Percentiles rank a stretch among this genome's conserved stretches.
phyloP scores from a whole-genome alignment of 305 asterid species.

The Withania somnifera region DNA sequence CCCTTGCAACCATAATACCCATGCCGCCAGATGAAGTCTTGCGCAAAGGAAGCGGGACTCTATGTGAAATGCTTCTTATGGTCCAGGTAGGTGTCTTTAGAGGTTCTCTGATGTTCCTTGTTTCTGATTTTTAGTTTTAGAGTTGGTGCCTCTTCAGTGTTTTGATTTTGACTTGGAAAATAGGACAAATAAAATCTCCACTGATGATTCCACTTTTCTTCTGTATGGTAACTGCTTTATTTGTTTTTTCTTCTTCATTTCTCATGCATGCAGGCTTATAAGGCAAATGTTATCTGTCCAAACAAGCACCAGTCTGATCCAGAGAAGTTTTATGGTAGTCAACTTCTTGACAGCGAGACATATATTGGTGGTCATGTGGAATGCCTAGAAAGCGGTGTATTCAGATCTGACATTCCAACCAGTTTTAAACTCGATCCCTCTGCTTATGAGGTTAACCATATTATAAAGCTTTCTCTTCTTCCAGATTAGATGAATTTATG shows the following conservation, averaged over 20 bases:
- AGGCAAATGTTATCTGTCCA: slow-evolving; percentile 94
- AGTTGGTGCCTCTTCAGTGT: slow-evolving; percentile 6
- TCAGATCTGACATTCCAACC: slow-evolving; percentile 95
- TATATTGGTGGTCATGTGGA: slow-evolving; percentile 99
- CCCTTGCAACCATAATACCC: slow-evolving; percentile 96
- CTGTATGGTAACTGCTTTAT: slow-evolving; percentile 2
- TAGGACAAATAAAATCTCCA: not conserved
- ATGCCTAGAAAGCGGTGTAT: slow-evolving; percentile 98
- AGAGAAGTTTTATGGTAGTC: slow-evolving; percentile 76
- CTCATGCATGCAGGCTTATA: slow-evolving; percentile 58
- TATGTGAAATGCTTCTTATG: slow-evolving; percentile 99
- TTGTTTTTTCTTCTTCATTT: not conserved
- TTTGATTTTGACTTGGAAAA: slow-evolving; percentile 7
- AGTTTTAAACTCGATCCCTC: slow-evolving; percentile 93
- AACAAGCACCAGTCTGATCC: slow-evolving; percentile 98
- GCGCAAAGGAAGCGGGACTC: slow-evolving; percentile 98
- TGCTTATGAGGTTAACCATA: slow-evolving; percentile 60
- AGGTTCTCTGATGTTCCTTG: not conserved
- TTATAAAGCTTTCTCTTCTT: not conserved
- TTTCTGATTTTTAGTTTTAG: not conserved
- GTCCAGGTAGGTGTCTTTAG: slow-evolving; percentile 61
- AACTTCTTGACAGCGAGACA: slow-evolving; percentile 94
- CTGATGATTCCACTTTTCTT: not conserved
- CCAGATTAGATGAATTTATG: not conserved
- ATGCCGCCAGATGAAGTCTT: slow-evolving; percentile 99